Percentiles rank a stretch among this genome's conserved stretches.
Evolutionary conservation across 108 stramenopile species (phyloP).

Genomic region (Nitzschia putrida): DNA sequence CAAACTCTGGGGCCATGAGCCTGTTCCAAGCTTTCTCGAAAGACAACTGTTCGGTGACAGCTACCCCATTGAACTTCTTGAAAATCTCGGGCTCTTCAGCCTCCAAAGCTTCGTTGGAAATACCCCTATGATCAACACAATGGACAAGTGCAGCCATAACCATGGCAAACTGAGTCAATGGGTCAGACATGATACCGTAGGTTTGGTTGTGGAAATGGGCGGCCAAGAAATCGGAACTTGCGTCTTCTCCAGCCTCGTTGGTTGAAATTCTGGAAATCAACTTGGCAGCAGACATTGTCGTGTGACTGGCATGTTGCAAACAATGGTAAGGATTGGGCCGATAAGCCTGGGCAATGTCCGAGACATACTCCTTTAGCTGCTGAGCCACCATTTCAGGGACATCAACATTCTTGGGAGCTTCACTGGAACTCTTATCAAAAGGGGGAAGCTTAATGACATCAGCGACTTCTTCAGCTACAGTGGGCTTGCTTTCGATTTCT

Average conservation of each 20-base stretch:
- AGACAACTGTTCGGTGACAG: slow-evolving; percentile 39
- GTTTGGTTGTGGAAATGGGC: slow-evolving; percentile 38
- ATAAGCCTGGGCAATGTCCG: slow-evolving; percentile 38
- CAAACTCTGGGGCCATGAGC: slow-evolving; percentile 38
- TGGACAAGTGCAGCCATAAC: slow-evolving; percentile 68
- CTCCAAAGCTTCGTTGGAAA: slow-evolving; percentile 43
- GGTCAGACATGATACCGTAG: slow-evolving; percentile 67
- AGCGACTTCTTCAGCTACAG: slow-evolving; percentile 8
- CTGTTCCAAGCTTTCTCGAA: slow-evolving; percentile 39
- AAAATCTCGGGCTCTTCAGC: slow-evolving; percentile 38
- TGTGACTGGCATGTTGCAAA: slow-evolving; percentile 64
- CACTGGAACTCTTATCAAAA: slow-evolving; percentile 24
- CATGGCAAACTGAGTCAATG: slow-evolving; percentile 52
- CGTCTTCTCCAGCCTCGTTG: not conserved
- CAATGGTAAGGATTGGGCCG: slow-evolving; percentile 58
- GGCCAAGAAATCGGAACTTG: slow-evolving; percentile 21
- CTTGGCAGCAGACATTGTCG: slow-evolving; percentile 45
- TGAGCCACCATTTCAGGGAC: slow-evolving; percentile 10
- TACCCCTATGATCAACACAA: slow-evolving; percentile 59
- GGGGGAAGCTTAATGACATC: slow-evolving; percentile 25
- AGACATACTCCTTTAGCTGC: slow-evolving; percentile 38
- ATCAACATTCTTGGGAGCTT: slow-evolving; percentile 14
- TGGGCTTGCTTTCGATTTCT: slow-evolving; percentile 9
- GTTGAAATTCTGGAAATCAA: slow-evolving; percentile 29
- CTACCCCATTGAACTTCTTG: slow-evolving; percentile 31